Evolutionary conservation across 2,329 filamentous ascomycete genomes (phyloP).

Genomic region (Trichoderma sp.): DNA sequence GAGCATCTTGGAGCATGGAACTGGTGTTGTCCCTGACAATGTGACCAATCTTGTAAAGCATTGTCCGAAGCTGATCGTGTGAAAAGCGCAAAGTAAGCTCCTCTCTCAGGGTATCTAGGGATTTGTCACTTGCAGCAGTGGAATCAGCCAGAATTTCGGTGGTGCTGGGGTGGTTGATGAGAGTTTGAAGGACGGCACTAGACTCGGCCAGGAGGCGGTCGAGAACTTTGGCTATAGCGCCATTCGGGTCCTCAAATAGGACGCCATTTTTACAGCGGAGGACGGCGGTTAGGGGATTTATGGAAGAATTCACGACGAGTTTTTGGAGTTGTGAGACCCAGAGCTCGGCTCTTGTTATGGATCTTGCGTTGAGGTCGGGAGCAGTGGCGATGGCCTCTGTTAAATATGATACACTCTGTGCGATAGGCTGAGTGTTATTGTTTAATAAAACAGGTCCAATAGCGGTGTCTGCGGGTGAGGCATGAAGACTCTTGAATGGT

Average conservation of each 20-base stretch:
- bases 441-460: constrained; percentile 47
- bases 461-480: constrained; percentile 47
- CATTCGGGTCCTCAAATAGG: constrained; percentile 59
- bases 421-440: neutral
- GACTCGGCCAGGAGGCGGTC: constrained; percentile 72
- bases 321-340: constrained; percentile 77
- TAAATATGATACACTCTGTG: constrained; percentile 37
- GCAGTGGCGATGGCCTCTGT: constrained; percentile 42
- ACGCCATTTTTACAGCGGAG: constrained; percentile 76
- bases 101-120: neutral
- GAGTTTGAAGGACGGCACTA: constrained; percentile 65
- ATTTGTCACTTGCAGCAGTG: neutral
- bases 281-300: constrained; percentile 83
- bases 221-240: constrained; percentile 57
- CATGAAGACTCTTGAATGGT: constrained; percentile 52
- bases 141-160: constrained; percentile 36
- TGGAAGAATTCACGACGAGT: constrained; percentile 72
- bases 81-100: constrained; percentile 40
- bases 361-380: constrained; percentile 42
- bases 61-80: constrained; percentile 38
- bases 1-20: constrained; percentile 62
- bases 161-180: constrained; percentile 59
- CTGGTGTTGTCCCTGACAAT: constrained; percentile 55
- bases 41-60: constrained; percentile 48
- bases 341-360: constrained; percentile 44